Base-by-base conservation (phyloP, 371 early-diverging fungal species). In the Rhizopus sp. region DNA sequence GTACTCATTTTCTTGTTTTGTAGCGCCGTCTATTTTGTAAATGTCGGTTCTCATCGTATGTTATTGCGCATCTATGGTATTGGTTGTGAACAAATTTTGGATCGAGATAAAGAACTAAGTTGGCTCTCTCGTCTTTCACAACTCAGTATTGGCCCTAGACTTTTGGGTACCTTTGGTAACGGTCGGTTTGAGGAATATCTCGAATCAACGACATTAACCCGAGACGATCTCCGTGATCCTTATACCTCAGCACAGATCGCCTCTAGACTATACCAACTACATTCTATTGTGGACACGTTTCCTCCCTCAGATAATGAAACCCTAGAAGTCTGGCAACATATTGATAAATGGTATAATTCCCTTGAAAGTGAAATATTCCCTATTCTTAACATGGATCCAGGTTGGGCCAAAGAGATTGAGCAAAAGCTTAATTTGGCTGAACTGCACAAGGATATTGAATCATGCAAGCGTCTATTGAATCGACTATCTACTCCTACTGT, bases 161-260 rank as follows among this genome's bases (percentile, higher is more conserved):
- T 95, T 34, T 69, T 93, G n/a, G 93, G 85, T 0, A 86, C 84
- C n/a, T 95, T 95, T 73, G 83, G 80, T 33, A 95, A 95, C 57
- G 96, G 96, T 8, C 80, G 96, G 12, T 80, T 95, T 52, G 96
- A 95, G 62, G 85, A 95, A 67, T 95, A 82, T 59, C 71, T 95
- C 2, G 86, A 91, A 34, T 88, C 91, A 38, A 78, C 75, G 0
- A 93, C 93, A 1, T 67, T 95, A 50, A 84, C 81, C 0, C 77
- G 76, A 49, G 65, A 74, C 5, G 92, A 94, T 38, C 77, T 95
- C 13, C 78, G 89, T 6, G 62, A 85, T 34, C 79, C 87, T 0
- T 52, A 62, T 1, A 83, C 81, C 3, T 91, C 91, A 44, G 72
- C 66, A n/a, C 81, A 86, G 49, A 90, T 95, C 63, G 94, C 94